Evolutionary conservation across 768 basidiomycete species (phyloP).

Genomic region (Boletus coccyginus): DNA sequence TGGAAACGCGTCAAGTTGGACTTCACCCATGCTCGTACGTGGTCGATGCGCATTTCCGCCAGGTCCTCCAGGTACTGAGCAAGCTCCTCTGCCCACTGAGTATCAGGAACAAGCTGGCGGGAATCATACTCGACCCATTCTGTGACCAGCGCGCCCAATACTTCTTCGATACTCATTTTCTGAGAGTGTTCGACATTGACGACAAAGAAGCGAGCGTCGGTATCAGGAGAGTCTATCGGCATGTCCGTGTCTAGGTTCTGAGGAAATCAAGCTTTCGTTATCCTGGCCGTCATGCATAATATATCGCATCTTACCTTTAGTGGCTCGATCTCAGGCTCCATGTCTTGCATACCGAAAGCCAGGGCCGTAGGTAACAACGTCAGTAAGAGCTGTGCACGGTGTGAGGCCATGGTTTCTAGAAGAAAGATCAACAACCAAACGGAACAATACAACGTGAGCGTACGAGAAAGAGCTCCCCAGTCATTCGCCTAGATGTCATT

Average conservation of each 20-base stretch:
- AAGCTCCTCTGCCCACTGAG: constrained; percentile 42
- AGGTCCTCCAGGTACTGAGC: constrained; percentile 39
- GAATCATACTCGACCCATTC: constrained; percentile 31
- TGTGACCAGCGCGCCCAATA: constrained; percentile 15
- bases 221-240: constrained; percentile 37
- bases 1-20: constrained; percentile 50
- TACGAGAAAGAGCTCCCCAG: constrained; percentile 61
- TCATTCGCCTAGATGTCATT: constrained; percentile 47
- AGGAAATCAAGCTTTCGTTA: neutral
- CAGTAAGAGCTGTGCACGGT: constrained; percentile 42
- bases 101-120: constrained; percentile 38
- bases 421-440: no score
- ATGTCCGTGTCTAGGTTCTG: constrained; percentile 57
- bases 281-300: neutral
- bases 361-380: constrained; percentile 46
- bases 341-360: constrained; percentile 45
- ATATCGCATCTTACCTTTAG: constrained; percentile 42
- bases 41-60: constrained; percentile 43
- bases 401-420: constrained; percentile 33
- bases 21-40: constrained; percentile 50
- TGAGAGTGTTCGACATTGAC: constrained; percentile 11
- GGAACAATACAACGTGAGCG: constrained; percentile 12
- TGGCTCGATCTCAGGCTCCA: constrained; percentile 42
- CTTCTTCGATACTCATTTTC: constrained; percentile 7
- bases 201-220: constrained; percentile 35